Evolutionary conservation across 2,329 filamentous ascomycete species (phyloP), one percentile per base, ranked within the genome.

Genomic region (Pochonia chlamydosporia): DNA sequence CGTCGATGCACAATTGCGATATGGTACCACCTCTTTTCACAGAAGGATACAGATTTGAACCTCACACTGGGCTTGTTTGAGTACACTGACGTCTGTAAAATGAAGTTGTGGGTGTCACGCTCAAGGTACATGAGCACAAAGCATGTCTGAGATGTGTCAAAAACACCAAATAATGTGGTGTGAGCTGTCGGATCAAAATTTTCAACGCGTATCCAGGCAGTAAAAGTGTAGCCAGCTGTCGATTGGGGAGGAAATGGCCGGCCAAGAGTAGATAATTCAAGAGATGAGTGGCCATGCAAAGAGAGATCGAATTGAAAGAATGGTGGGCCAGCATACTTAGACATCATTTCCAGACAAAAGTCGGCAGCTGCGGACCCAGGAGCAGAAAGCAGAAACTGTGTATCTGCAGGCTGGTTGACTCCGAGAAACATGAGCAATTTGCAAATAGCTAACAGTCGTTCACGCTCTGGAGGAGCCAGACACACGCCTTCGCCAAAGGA

Each of bases 241-340:
- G 84, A 82, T 46, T 81, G 76, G 1, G 93, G 90, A 10, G 93
- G 95, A 58, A 99, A 99, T 2, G 82, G 69, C 26, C 87, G 83
- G 5, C 89, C 89, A 23, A 99, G 73, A n/a, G 83, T 91, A 7
- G 89, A 81, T 24, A 99, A 73, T 63, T 99, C 95, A 52, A 97
- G 80, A 0, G 93, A 96, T 13, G 89, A 87, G 65, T 89, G 92
- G 1, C 95, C 95, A 63, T 90, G 78, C 14, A 89, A 71, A 1
- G 90, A 93, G 20, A 99, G 74, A 63, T 99, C 93, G 65, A 99
- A 97, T 57, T 97, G 90, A 55, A 99, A 86, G 63, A 88, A 91
- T 0, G 91, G 81, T 5, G 93, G 89, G 13, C 82, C 80, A 54
- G 85, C 83, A 49, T 92, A 89, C 42, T 76, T 76, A 52, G 83